Percentiles rank a stretch among this genome's conserved stretches.
These are phyloP conservation scores for Russula vinacea DNA, from an alignment of 768 basidiomycete species.

Conservation along the genomic window DNA sequence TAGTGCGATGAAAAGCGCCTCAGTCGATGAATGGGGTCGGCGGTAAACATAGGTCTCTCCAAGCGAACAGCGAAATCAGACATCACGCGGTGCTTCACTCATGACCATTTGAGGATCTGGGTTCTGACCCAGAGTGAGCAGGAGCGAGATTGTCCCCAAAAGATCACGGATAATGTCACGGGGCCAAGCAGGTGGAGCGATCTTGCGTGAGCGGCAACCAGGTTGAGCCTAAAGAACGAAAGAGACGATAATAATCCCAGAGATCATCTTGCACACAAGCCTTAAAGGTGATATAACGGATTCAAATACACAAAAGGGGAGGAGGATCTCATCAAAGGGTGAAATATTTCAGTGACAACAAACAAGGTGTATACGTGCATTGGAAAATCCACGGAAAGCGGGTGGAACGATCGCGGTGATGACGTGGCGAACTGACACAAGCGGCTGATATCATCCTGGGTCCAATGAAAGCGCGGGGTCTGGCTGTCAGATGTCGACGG, in stretches of 20 bases:
- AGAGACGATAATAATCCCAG: background rate
- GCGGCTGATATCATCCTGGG: background rate
- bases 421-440: conserved; percentile 18
- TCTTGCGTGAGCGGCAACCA: background rate
- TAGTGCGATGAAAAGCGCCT: conserved; percentile 7
- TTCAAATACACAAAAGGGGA: background rate
- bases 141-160: conserved; percentile 15
- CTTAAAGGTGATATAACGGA: background rate
- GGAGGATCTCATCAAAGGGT: background rate
- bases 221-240: background rate
- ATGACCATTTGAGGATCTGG: conserved; percentile 4
- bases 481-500: background rate
- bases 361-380: background rate
- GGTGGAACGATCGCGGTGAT: background rate
- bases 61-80: conserved; percentile 8
- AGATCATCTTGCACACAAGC: background rate
- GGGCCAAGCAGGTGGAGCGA: conserved; percentile 1
- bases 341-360: conserved; percentile 5
- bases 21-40: conserved; percentile 8
- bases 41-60: background rate
- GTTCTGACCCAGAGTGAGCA: background rate
- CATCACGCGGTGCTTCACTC: conserved; percentile 10
- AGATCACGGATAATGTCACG: conserved; percentile 17
- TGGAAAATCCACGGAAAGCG: background rate
- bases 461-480: conserved; percentile 3